Conservation (phyloP, 2,329 filamentous ascomycete species). For the Fusarium stilboides region DNA sequence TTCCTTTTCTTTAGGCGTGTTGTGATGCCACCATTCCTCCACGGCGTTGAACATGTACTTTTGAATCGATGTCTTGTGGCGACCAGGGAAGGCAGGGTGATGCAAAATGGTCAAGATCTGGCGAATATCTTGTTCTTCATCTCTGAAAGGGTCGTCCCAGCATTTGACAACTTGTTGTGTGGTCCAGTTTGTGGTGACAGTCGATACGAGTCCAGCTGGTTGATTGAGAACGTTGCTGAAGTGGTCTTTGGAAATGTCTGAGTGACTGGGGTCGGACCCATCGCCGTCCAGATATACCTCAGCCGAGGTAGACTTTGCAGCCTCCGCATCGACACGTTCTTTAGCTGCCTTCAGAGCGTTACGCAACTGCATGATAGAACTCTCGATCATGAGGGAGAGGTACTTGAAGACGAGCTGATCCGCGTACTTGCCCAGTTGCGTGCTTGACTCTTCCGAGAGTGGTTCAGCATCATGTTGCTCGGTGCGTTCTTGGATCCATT, state of each 20-base stretch:
- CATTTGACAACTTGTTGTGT: slow-evolving; percentile 50
- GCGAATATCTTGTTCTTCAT: slow-evolving; percentile 81
- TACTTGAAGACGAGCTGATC: slow-evolving; percentile 91
- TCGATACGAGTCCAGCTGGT: slow-evolving; percentile 49
- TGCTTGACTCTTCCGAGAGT: slow-evolving; percentile 35
- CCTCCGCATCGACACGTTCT: slow-evolving; percentile 50
- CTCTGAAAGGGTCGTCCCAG: slow-evolving; percentile 80
- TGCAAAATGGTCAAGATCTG: slow-evolving; percentile 86
- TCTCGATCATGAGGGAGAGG: slow-evolving; percentile 87
- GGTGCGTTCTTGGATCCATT: slow-evolving; percentile 79
- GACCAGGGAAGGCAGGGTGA: slow-evolving; percentile 83
- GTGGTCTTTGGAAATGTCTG: slow-evolving; percentile 84
- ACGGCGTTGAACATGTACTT: slow-evolving; percentile 87
- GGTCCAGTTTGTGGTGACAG: slow-evolving; percentile 51
- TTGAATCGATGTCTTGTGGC: slow-evolving; percentile 79
- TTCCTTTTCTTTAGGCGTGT: slow-evolving; percentile 40
- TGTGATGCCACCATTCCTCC: slow-evolving; percentile 78
- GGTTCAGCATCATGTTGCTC: slow-evolving; percentile 39
- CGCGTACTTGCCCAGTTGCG: slow-evolving; percentile 75
- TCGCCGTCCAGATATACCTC: slow-evolving; percentile 81
- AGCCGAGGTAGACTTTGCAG: slow-evolving; percentile 68
- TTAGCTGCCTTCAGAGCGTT: slow-evolving; percentile 73
- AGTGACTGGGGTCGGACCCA: slow-evolving; percentile 81
- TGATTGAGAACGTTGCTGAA: slow-evolving; percentile 76
- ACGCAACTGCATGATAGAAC: slow-evolving; percentile 86